Evolutionary conservation across 495 filamentous ascomycete genomes (phyloP).

Genomic region (Gamarada debralockiae): DNA sequence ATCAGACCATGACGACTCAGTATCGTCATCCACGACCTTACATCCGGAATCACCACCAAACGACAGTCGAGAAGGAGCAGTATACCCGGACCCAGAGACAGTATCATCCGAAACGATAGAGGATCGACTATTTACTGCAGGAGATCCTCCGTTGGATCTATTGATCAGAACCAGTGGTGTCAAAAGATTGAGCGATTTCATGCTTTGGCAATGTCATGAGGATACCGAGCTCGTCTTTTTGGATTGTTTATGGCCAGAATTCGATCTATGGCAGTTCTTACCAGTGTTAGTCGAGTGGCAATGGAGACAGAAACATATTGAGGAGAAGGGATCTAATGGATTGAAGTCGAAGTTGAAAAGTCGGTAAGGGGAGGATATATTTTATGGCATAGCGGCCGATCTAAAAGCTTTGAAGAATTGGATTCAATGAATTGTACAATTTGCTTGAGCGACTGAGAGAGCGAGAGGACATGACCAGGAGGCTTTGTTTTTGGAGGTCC

Average conservation of each 20-base stretch:
- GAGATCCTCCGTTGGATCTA: conserved; percentile 81
- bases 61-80: conserved; percentile 15
- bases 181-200: conserved; percentile 88
- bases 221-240: conserved; percentile 89
- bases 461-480: too few relatives aligned
- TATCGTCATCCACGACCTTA: conserved; percentile 26
- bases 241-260: conserved; percentile 92
- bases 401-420: neutral
- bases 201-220: conserved; percentile 97
- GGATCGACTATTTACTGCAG: conserved; percentile 78
- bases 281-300: conserved; percentile 94
- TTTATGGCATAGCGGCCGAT: neutral
- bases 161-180: conserved; percentile 90
- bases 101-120: conserved; percentile 79
- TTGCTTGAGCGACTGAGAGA: too few relatives aligned
- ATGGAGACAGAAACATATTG: conserved; percentile 47
- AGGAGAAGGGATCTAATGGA: conserved; percentile 20
- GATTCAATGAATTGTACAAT: conserved; percentile 13
- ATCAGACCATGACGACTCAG: conserved; percentile 23
- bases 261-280: conserved; percentile 90
- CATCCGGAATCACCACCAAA: conserved; percentile 24
- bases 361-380: conserved; percentile 8
- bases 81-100: conserved; percentile 68
- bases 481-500: too few relatives aligned
- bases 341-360: conserved; percentile 21